Conservation (phyloP, 1,139 yeast genomes). For the Kazachstania sp. region DNA sequence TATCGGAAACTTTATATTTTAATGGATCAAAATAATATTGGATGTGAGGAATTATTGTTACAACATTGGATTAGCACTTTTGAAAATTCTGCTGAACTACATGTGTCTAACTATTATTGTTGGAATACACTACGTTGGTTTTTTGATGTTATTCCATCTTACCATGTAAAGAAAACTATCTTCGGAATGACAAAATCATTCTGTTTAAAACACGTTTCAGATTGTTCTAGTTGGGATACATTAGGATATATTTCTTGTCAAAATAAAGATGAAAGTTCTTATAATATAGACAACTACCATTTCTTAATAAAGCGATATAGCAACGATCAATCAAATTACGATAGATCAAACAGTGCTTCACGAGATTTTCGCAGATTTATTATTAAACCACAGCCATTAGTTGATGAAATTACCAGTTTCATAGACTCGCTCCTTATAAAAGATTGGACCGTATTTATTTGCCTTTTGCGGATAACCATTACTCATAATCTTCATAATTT, state of each 20-base stretch:
- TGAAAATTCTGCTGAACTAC: constrained; percentile 28
- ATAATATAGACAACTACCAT: constrained; percentile 2
- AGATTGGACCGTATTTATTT: constrained; percentile 25
- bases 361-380: too few species aligned
- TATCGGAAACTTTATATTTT: constrained; percentile 29
- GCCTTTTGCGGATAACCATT: constrained; percentile 10
- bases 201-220: constrained; percentile 33
- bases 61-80: constrained; percentile 11
- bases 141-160: constrained; percentile 14
- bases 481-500: not conserved
- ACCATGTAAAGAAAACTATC: constrained; percentile 8
- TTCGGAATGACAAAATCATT: constrained; percentile 25
- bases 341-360: not conserved
- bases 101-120: constrained; percentile 40
- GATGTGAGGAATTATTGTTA: not conserved
- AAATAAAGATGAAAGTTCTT: not conserved
- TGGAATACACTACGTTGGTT: constrained; percentile 35
- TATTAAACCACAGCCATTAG: constrained; percentile 2
- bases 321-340: not conserved
- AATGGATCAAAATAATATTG: not conserved
- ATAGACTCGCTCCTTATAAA: constrained; percentile 14
- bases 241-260: constrained; percentile 16
- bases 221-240: constrained; percentile 39
- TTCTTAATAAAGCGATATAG: not conserved
- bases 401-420: constrained; percentile 7